Evolutionary conservation across 352 stramenopile genomes (phyloP), one percentile per base, ranked within the genome.

Genomic region (Phytophthora pini): DNA sequence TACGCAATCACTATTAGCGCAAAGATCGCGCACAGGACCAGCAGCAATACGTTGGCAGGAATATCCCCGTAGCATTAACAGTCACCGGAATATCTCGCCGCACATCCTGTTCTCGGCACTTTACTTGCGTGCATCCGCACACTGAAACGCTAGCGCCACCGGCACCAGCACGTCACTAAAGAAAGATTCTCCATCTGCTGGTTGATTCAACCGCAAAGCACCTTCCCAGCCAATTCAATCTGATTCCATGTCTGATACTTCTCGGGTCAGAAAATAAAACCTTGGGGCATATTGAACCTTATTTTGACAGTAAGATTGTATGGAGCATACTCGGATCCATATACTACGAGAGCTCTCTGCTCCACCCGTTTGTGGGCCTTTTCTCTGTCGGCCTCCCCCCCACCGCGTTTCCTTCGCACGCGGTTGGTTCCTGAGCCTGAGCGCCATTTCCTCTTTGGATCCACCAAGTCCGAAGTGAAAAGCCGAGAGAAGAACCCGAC

Each of bases 381-480:
- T 76, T 84, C 56, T 59, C 51, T 52, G 65, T 57, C 43, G 41
- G 32, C 10, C 58, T 17, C n/a, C 43, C n/a, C 27, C 7, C 17
- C 26, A 5, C 31, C 47, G 51, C 46, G 52, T 65, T 66, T 64
- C 50, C 65, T 41, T 48, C 40, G 13, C 43, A 31, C 46, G 34
- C 36, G 57, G 47, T 69, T 70, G 51, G 40, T 43, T 66, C 50
- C 45, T 29, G 9, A 46, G 43, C 55, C 17, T 52, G 34, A 67
- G 47, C 47, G 55, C 64, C 76, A 86, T 82, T 84, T 82, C 72
- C 73, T 81, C 71, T 86, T 88, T 86, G 78, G 75, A 80, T 80
- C 72, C 69, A 72, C 51, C 61, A 65, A 72, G 66, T 74, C 59
- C 56, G 63, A 71, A 72, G 72, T 51, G 56, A 79, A 56, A 74